Conservation (phyloP, 306 rosid species). For the Sophora flavescens region DNA sequence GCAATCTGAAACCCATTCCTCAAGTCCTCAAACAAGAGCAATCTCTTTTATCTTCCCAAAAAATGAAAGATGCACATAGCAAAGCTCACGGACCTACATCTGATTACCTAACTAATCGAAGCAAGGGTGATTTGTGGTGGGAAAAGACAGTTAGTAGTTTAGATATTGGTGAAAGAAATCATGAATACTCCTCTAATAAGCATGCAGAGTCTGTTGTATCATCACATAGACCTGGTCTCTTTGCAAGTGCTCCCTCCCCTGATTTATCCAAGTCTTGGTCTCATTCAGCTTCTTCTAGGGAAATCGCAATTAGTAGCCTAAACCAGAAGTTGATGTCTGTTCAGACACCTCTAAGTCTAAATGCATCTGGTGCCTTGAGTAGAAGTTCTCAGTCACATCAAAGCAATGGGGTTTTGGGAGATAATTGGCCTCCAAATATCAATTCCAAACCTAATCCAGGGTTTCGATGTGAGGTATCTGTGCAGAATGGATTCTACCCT, state of each 20-base stretch:
- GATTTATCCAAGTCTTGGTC: conserved; percentile 68
- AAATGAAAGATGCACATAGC: conserved; percentile 55
- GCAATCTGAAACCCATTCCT: conserved; percentile 52
- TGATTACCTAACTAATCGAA: conserved; percentile 56
- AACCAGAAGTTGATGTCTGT: conserved; percentile 65
- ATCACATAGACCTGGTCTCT: conserved; percentile 57
- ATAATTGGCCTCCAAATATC: conserved; percentile 63
- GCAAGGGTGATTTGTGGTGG: conserved; percentile 59
- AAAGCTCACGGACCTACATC: conserved; percentile 55
- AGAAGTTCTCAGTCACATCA: conserved; percentile 67
- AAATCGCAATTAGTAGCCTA: conserved; percentile 58
- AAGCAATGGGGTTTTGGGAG: conserved; percentile 68
- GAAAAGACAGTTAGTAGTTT: conserved; percentile 57
- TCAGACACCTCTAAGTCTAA: conserved; percentile 62
- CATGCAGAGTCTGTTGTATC: conserved; percentile 55
- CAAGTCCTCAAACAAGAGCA: conserved; percentile 63
- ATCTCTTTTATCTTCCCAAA: conserved; percentile 54
- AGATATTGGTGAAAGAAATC: conserved; percentile 60
- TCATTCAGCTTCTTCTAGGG: conserved; percentile 68
- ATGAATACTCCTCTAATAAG: conserved; percentile 54
- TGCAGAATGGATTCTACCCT: conserved; percentile 65
- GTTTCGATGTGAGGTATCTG: conserved; percentile 58
- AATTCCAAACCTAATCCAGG: conserved; percentile 59
- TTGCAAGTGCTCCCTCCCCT: conserved; percentile 56
- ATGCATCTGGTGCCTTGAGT: conserved; percentile 57